These are phyloP conservation scores for Psophocarpus tetragonolobus DNA, from an alignment of 306 rosid species.

Conservation along the genomic window DNA sequence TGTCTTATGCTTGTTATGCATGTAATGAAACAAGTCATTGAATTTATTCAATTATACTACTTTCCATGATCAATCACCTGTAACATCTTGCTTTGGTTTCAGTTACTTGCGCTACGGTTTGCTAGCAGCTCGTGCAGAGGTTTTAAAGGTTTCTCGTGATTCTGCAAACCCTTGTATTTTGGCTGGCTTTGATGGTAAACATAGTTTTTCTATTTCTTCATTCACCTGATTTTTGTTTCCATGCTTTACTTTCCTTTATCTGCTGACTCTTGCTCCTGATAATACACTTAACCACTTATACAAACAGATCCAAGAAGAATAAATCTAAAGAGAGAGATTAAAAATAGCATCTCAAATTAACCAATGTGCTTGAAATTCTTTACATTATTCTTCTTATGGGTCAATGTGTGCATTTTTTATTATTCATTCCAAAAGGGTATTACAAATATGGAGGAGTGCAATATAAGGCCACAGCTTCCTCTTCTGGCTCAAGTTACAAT, in stretches of 20 bases:
- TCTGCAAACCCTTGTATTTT: not conserved
- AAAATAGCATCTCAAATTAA: not conserved
- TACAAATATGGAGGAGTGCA: constrained; percentile 54
- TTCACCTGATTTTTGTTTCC: not conserved
- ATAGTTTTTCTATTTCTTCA: not conserved
- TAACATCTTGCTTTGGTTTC: not conserved
- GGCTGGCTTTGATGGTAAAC: not conserved
- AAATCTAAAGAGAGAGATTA: not conserved
- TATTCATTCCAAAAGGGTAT: constrained; percentile 43
- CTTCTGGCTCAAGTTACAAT: constrained; percentile 50
- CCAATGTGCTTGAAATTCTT: not conserved
- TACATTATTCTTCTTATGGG: not conserved
- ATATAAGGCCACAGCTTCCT: constrained; percentile 46
- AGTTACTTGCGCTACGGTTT: not conserved
- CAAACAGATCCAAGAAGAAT: too few species aligned
- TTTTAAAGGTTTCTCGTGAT: not conserved
- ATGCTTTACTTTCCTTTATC: not conserved
- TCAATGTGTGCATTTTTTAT: too few species aligned
- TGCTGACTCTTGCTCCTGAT: too few species aligned
- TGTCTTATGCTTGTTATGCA: too few species aligned
- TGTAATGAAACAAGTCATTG: too few species aligned
- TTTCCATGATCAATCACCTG: too few species aligned
- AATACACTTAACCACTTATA: too few species aligned
- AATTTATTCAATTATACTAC: too few species aligned
- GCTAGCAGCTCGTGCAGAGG: not conserved